Conservation (phyloP, 1,284 basidiomycete genomes). For the Ceraceosorus guamensis region DNA sequence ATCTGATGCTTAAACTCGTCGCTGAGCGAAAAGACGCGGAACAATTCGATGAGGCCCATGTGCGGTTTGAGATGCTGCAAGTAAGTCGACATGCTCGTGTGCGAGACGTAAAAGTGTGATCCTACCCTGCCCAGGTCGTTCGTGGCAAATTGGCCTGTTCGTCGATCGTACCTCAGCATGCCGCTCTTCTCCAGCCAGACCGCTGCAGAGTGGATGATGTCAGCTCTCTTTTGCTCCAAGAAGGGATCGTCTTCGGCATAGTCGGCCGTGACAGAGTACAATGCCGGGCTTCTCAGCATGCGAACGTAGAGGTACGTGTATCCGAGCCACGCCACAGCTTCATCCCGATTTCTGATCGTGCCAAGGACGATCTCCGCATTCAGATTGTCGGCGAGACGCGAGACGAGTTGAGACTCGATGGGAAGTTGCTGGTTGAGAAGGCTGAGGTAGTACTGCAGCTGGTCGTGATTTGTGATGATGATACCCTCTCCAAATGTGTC, state of each 20-base stretch:
- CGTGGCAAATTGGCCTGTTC: constrained; percentile 69
- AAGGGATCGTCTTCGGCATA: constrained; percentile 78
- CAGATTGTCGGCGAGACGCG: constrained; percentile 86
- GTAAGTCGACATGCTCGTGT: constrained; percentile 92
- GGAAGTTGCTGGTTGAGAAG: constrained; percentile 54
- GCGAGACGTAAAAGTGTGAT: constrained; percentile 92
- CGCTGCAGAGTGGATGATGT: constrained; percentile 89
- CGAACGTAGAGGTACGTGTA: constrained; percentile 66
- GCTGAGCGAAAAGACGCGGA: constrained; percentile 90
- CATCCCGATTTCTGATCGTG: constrained; percentile 81
- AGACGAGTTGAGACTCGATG: constrained; percentile 91
- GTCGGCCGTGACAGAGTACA: constrained; percentile 84
- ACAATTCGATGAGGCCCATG: constrained; percentile 82
- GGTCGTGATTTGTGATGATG: constrained; percentile 95
- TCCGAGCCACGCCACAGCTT: constrained; percentile 82
- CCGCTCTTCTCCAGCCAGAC: constrained; percentile 88
- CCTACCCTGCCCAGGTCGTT: constrained; percentile 74
- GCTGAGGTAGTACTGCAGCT: constrained; percentile 79
- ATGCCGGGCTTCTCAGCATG: constrained; percentile 79
- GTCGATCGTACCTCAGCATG: constrained; percentile 85
- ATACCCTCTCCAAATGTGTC: constrained; percentile 97
- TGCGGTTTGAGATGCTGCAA: constrained; percentile 86
- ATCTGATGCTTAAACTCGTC: constrained; percentile 91
- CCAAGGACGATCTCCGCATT: constrained; percentile 97
- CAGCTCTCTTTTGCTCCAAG: constrained; percentile 84